Base-by-base conservation (phyloP, 208 protist species). In the Leishmania martiniquensis region DNA sequence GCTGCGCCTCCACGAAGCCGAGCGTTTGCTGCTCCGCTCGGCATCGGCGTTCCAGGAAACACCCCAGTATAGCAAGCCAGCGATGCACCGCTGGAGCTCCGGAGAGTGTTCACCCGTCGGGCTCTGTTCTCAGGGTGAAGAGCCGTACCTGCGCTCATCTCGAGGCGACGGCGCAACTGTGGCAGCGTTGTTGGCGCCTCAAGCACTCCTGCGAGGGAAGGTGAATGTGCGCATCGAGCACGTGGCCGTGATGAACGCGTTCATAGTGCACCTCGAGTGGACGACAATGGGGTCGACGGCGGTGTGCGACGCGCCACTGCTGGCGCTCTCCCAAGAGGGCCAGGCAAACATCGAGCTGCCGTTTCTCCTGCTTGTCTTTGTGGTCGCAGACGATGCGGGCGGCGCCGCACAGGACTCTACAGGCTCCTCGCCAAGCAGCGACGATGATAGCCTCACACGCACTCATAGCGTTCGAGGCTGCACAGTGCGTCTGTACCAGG, bases 181-280 rank as follows among this genome's bases (percentile, higher is more conserved):
- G 10, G 65, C 15, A 49, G 65, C 25, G 5, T 7, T 29, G 22
- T n/a, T n/a, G 29, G 29, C 49, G 29, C 68, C 15, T 59, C 68
- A 44, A 37, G 10, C 42, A 44, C 42, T 49, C 9, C 20, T 83
- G 68, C 62, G 65, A 49, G 79, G 79, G 25, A 55, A 9, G 20
- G 59, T 83, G n/a, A 45, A 70, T 15, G 79, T 78, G 10, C 73
- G 69, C 47, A 72, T 83, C n/a, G 67, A 79, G 32, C 79, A 83
- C 52, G 65, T 72, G 2, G 63, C 78, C 1, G 51, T 22, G 9
- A 22, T 82, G 17, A 82, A 77, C 49, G 78, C 78, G 10, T 66
- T 82, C 32, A 42, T 59, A n/a, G 52, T 83, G 34, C 44, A 79
- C 15, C 68, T 83, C 1, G 74, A 83, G 49, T 83, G 79, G 79